Percentiles rank a stretch among this genome's conserved stretches.
Evolutionary conservation across 2,329 filamentous ascomycete genomes (phyloP).

Genomic region (Aspergillus terreus): DNA sequence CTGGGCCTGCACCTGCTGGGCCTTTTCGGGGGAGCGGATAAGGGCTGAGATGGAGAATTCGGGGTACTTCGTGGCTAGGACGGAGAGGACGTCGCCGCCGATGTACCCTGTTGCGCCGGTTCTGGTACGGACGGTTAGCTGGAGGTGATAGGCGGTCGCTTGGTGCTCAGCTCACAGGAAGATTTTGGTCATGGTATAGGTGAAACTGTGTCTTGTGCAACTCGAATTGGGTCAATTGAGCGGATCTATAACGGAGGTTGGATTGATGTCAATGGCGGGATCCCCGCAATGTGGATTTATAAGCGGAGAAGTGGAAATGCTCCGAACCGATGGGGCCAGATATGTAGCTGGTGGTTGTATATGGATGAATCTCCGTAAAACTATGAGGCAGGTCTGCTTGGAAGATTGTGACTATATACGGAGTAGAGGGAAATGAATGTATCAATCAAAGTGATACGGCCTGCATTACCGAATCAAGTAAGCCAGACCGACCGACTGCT

Average conservation of each 20-base stretch:
- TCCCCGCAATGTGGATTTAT: neutral
- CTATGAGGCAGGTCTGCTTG: too few species aligned
- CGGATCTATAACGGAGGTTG: neutral
- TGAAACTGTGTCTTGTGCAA: neutral
- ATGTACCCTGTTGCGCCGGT: conserved; percentile 48
- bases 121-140: neutral
- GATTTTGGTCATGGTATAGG: neutral
- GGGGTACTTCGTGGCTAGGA: conserved; percentile 38
- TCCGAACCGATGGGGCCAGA: neutral
- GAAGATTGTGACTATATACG: too few species aligned
- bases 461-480: too few species aligned
- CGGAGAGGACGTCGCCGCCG: conserved; percentile 46
- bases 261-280: neutral
- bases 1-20: conserved; percentile 28
- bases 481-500: too few species aligned
- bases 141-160: neutral
- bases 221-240: neutral
- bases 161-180: neutral
- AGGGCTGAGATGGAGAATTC: conserved; percentile 38
- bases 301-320: neutral
- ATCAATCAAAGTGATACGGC: too few species aligned
- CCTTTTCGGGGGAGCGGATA: conserved; percentile 37
- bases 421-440: too few species aligned
- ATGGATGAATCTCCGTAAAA: too few species aligned
- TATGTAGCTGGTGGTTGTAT: too few species aligned